Conservation (phyloP, 2,329 filamentous ascomycete species). For the Huntiella bhutanensis region DNA sequence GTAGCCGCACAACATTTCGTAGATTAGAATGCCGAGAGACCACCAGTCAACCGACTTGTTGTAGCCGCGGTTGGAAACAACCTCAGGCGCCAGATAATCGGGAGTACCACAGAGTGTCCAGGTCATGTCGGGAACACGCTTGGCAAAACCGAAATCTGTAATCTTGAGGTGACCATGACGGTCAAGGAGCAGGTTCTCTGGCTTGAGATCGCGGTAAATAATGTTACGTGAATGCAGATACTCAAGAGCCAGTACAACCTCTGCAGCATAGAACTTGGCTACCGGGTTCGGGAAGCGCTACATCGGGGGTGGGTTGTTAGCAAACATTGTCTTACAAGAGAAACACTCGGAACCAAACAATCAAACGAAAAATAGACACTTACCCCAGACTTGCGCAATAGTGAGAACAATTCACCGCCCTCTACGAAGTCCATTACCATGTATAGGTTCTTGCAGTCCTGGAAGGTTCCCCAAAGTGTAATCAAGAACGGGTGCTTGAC, state of each 20-base stretch:
- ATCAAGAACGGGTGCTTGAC: conserved; percentile 97
- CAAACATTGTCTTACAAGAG: not conserved
- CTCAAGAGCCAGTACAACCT: conserved; percentile 87
- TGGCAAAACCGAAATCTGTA: conserved; percentile 96
- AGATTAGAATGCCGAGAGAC: conserved; percentile 95
- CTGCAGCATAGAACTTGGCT: conserved; percentile 96
- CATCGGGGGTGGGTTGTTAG: not conserved
- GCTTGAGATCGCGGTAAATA: conserved; percentile 94
- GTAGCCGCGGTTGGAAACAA: conserved; percentile 98
- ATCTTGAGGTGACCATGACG: conserved; percentile 91
- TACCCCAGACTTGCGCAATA: conserved; percentile 83
- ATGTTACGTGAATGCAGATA: conserved; percentile 91
- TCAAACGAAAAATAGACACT: conserved; percentile 17
- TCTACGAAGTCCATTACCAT: conserved; percentile 99
- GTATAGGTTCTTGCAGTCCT: conserved; percentile 87
- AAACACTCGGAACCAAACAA: conserved; percentile 1
- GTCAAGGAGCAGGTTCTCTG: conserved; percentile 81
- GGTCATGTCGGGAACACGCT: conserved; percentile 94
- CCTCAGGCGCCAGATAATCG: conserved; percentile 91
- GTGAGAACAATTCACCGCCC: conserved; percentile 88
- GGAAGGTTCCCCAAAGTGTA: conserved; percentile 95
- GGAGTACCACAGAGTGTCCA: conserved; percentile 97
- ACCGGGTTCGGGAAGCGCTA: conserved; percentile 97
- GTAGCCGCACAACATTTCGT: conserved; percentile 98
- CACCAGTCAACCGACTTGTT: conserved; percentile 99